A percentile compares a stretch with the other conserved stretches of the same genome.
phyloP scores from a whole-genome alignment of 495 filamentous ascomycete genomes.

The Cladorrhinum samala region DNA sequence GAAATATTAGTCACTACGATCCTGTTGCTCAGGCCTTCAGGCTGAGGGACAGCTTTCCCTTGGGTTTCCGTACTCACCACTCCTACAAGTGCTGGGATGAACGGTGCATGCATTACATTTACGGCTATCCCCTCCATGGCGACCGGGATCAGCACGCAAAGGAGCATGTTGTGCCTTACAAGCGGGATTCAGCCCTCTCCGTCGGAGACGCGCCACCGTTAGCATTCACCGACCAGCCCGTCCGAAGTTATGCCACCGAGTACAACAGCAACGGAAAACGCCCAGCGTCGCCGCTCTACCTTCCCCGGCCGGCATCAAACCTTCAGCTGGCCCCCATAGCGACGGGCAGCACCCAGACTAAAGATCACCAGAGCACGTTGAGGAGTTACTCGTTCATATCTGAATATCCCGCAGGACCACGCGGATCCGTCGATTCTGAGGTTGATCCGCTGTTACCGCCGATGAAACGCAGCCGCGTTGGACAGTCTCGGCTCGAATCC shows the following conservation, averaged over 20 bases:
- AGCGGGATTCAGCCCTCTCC: conserved; percentile 41
- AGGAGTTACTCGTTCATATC: conserved; percentile 37
- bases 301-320: conserved; percentile 35
- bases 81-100: conserved; percentile 48
- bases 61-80: conserved; percentile 32
- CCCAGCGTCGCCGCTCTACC: conserved; percentile 24
- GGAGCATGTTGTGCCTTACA: conserved; percentile 34
- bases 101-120: conserved; percentile 46
- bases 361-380: conserved; percentile 40
- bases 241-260: conserved; percentile 26
- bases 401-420: conserved; percentile 33
- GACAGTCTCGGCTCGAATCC: conserved; percentile 42
- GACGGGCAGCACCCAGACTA: conserved; percentile 29
- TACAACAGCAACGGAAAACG: conserved; percentile 23
- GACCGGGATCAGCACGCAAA: conserved; percentile 43
- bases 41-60: conserved; percentile 35
- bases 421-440: conserved; percentile 42
- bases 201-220: conserved; percentile 33
- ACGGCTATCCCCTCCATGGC: conserved; percentile 40
- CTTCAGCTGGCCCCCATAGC: conserved; percentile 35
- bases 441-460: conserved; percentile 46
- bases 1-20: conserved; percentile 40
- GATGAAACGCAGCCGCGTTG: conserved; percentile 42
- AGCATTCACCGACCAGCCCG: conserved; percentile 31
- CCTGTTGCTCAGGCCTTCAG: conserved; percentile 37